Percentiles rank a stretch among this genome's conserved stretches.
Evolutionary conservation across 2,329 filamentous ascomycete species (phyloP).

Genomic region (Clonostachys rosea): DNA sequence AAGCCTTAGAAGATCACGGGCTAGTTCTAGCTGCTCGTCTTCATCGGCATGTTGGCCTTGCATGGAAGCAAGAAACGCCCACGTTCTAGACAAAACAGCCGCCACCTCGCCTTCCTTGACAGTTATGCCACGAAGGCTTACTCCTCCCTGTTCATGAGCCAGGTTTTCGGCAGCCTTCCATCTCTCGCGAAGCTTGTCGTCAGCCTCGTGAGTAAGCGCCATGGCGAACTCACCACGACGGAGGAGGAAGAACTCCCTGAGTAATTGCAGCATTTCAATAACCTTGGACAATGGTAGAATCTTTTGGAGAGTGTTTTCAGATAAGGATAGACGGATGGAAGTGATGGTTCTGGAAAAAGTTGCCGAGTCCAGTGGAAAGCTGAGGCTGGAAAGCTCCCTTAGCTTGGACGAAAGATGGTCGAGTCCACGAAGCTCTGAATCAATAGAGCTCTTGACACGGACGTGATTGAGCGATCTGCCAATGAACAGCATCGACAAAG

Average conservation of each 20-base stretch:
- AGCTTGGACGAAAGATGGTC: constrained; percentile 66
- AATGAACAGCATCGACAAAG: constrained; percentile 83
- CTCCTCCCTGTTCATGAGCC: constrained; percentile 50
- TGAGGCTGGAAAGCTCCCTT: constrained; percentile 60
- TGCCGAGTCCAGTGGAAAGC: constrained; percentile 68
- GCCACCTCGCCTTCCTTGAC: constrained; percentile 86
- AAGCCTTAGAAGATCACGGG: constrained; percentile 70
- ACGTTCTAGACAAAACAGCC: constrained; percentile 71
- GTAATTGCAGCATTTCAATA: constrained; percentile 68
- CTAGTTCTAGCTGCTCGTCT: constrained; percentile 78
- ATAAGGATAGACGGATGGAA: constrained; percentile 75
- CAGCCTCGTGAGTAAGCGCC: constrained; percentile 79
- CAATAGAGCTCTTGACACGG: constrained; percentile 46
- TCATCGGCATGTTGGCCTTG: constrained; percentile 68
- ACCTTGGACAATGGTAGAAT: constrained; percentile 76
- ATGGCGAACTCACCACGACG: constrained; percentile 89
- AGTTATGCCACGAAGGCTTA: constrained; percentile 32
- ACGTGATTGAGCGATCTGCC: constrained; percentile 87
- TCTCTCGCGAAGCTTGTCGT: constrained; percentile 70
- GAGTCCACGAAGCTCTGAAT: constrained; percentile 42
- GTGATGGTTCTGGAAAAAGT: constrained; percentile 69
- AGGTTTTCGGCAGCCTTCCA: constrained; percentile 61
- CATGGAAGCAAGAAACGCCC: constrained; percentile 73
- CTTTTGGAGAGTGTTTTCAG: constrained; percentile 77
- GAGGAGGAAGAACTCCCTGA: constrained; percentile 84